These are phyloP conservation scores for Rhododendron henanense DNA, from an alignment of 148 eudicot species.

Conservation along the genomic window DNA sequence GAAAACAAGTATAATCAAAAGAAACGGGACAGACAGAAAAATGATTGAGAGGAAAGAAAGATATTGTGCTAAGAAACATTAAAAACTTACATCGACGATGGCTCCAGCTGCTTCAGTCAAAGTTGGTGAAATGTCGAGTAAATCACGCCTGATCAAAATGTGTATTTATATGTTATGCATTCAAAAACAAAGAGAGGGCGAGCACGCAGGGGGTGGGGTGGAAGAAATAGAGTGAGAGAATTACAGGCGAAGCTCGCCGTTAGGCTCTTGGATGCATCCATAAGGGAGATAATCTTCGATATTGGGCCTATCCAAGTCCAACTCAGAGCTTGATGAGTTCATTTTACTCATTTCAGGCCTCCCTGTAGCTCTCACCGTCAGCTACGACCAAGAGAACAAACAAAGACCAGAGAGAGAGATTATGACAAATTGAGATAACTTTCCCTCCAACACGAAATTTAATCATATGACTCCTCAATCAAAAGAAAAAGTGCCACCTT, in stretches of 20 bases:
- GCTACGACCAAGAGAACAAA: neutral
- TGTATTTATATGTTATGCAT: neutral
- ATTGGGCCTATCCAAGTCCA: conserved; percentile 87
- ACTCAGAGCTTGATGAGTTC: conserved; percentile 44
- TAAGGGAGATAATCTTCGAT: conserved; percentile 86
- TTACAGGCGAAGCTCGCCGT: conserved; percentile 74
- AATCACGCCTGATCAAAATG: conserved; percentile 53
- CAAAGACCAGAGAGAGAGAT: neutral
- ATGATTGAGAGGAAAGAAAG: neutral
- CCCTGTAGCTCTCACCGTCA: neutral
- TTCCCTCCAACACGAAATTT: neutral
- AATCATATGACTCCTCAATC: neutral
- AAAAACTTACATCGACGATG: conserved; percentile 70
- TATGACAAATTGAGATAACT: neutral
- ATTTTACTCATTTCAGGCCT: conserved; percentile 23
- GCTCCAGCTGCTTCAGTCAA: conserved; percentile 96
- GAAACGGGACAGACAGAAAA: neutral
- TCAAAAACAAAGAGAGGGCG: neutral
- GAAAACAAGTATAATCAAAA: neutral
- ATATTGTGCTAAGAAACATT: neutral
- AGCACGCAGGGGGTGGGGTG: neutral
- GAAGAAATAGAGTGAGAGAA: neutral
- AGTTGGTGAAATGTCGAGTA: conserved; percentile 88
- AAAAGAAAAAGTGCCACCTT: neutral
- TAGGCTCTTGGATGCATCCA: conserved; percentile 63